Conservation (phyloP, 305 asterid genomes). For the Fraxinus platypoda region DNA sequence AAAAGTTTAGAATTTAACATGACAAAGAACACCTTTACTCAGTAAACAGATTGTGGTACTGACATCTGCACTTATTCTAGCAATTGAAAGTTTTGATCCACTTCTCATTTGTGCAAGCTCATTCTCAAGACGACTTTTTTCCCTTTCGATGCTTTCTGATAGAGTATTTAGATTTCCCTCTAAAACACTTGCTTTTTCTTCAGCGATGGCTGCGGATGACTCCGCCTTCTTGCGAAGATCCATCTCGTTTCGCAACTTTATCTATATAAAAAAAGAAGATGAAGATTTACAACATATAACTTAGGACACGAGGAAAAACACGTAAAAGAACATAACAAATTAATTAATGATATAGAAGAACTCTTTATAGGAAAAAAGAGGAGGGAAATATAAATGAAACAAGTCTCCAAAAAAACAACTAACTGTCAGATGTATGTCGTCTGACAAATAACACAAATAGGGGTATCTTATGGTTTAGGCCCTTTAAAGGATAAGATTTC, state of each 20-base stretch:
- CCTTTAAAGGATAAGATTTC: neutral
- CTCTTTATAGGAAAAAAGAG: neutral
- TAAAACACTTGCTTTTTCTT: slow-evolving; percentile 63
- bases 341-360: neutral
- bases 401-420: slow-evolving; percentile 2
- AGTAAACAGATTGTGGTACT: slow-evolving; percentile 32
- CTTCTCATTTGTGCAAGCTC: slow-evolving; percentile 77
- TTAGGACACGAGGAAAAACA: slow-evolving; percentile 13
- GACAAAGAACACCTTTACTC: slow-evolving; percentile 20
- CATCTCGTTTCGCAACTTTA: slow-evolving; percentile 70
- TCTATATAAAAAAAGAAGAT: slow-evolving; percentile 38
- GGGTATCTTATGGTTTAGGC: neutral
- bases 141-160: slow-evolving; percentile 68
- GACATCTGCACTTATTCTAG: slow-evolving; percentile 76
- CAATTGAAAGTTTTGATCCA: slow-evolving; percentile 76
- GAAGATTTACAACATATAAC: slow-evolving; percentile 4
- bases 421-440: slow-evolving; percentile 4
- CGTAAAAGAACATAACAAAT: slow-evolving; percentile 7
- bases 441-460: neutral
- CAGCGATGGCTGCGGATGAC: slow-evolving; percentile 68
- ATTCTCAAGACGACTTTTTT: slow-evolving; percentile 63
- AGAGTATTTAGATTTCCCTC: slow-evolving; percentile 64
- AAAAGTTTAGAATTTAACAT: slow-evolving; percentile 23
- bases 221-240: slow-evolving; percentile 75
- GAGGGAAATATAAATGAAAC: slow-evolving; percentile 10